Base-by-base conservation (phyloP, 1,284 basidiomycete genomes). In the Ustilago crameri region DNA sequence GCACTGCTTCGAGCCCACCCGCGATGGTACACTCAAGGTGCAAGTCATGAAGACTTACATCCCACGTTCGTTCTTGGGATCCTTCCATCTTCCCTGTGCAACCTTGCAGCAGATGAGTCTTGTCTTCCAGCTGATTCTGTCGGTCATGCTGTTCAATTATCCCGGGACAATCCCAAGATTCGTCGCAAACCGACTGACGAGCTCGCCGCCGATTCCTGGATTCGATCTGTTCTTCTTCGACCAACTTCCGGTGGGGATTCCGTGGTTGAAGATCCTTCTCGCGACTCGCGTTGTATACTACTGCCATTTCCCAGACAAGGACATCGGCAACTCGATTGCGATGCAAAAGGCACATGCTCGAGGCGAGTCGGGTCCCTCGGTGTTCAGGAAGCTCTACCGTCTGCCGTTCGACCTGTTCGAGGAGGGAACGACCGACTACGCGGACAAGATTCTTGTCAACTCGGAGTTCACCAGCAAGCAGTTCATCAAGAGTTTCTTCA, bases 201-300 rank as follows among this genome's bases (percentile, higher is more conserved):
- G 49, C 5, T 69, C 73, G 4, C 53, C 76, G 90, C 81, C 76
- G 26, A 37, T 48, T 22, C 52, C 74, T 37, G 56, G 76, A 0
- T 85, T 82, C 53, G 95, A 98, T 81, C 89, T 97, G 26, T 95
- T 91, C 85, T 90, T 98, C 63, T 91, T 98, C 17, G 96, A 98
- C 84, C 95, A 98, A 83, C 89, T 98, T 20, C 93, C 93, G 1
- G 93, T 93, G 2, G 93, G 91, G 63, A 87, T 98, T 18, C 95
- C 95, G 0, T 86, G 95, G 65, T 86, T 98, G 1, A 88, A 92
- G 14, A 83, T 86, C 51, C 81, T 92, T 10, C 88, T 87, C 3
- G 86, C 87, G 12, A 92, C 89, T 10, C 89, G 92, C 1, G 91
- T 96, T 23, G 89, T 98, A 17, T 98, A 97, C 85, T 98, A 98